These are phyloP conservation scores for Leccinellum luteum DNA, from an alignment of 768 basidiomycete genomes.

Conservation along the genomic window DNA sequence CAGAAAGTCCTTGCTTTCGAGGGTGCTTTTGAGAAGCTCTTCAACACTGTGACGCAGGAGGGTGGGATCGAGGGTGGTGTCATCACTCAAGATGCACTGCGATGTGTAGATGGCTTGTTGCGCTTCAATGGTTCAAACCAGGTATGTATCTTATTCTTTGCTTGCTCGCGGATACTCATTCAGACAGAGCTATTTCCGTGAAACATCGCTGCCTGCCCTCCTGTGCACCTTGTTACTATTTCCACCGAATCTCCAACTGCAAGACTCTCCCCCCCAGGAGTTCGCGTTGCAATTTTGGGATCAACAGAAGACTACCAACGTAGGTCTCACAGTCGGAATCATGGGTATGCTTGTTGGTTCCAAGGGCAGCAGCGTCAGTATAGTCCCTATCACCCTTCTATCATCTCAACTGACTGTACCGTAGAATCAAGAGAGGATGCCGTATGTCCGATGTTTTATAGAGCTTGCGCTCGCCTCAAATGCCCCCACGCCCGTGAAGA, in stretches of 20 bases:
- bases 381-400: background rate
- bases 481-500: conserved; percentile 83
- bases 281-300: conserved; percentile 98
- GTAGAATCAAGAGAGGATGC: conserved; percentile 55
- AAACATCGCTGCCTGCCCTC: conserved; percentile 70
- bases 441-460: conserved; percentile 73
- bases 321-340: conserved; percentile 73
- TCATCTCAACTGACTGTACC: conserved; percentile 1
- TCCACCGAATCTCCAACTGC: conserved; percentile 57
- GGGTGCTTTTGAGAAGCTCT: conserved; percentile 93
- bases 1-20: conserved; percentile 97
- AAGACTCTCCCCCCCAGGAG: conserved; percentile 70
- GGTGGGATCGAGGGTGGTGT: conserved; percentile 91
- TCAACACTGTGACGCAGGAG: conserved; percentile 82
- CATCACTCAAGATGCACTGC: conserved; percentile 81
- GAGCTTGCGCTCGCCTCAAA: conserved; percentile 94
- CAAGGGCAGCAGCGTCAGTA: conserved; percentile 61
- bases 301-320: conserved; percentile 81
- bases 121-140: conserved; percentile 95
- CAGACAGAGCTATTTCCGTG: conserved; percentile 90
- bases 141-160: conserved; percentile 40
- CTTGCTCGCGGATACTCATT: conserved; percentile 14
- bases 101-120: conserved; percentile 81
- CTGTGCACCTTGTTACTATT: conserved; percentile 70
- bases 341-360: conserved; percentile 83